These are phyloP conservation scores for Hawksworthiomyces lignivorus DNA, from an alignment of 2,329 filamentous ascomycete species.

Conservation along the genomic window DNA sequence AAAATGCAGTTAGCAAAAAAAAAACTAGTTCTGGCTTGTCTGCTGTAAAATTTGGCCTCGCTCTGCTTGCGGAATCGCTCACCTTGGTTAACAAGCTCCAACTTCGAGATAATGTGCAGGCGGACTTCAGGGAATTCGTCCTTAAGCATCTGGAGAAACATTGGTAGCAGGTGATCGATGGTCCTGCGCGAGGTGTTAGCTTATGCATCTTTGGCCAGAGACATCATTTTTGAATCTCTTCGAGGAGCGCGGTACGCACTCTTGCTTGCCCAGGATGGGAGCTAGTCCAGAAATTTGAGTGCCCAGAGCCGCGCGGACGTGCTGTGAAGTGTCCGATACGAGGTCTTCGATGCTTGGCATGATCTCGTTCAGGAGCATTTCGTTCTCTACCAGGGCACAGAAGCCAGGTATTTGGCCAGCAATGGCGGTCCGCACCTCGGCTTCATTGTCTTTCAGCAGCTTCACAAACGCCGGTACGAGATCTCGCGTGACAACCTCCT, in stretches of 20 bases:
- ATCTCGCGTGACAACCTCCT: conserved; percentile 89
- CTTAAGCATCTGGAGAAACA: conserved; percentile 99
- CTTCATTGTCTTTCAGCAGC: conserved; percentile 94
- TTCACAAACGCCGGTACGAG: conserved; percentile 96
- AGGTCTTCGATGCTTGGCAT: conserved; percentile 95
- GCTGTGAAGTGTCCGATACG: conserved; percentile 91
- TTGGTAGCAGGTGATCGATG: conserved; percentile 90
- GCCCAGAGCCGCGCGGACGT: conserved; percentile 89
- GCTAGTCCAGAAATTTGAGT: conserved; percentile 96
- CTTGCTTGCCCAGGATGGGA: conserved; percentile 94
- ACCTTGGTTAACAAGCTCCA: conserved; percentile 96
- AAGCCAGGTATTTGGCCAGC: conserved; percentile 97
- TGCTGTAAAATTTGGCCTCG: too few relatives aligned
- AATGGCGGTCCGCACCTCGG: conserved; percentile 93
- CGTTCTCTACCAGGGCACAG: conserved; percentile 80
- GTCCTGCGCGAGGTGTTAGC: conserved; percentile 50
- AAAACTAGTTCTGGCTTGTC: too few relatives aligned
- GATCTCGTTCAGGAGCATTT: conserved; percentile 85
- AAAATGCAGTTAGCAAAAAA: too few relatives aligned
- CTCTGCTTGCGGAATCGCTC: too few relatives aligned
- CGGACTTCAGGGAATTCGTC: conserved; percentile 98
- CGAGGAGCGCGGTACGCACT: conserved; percentile 47
- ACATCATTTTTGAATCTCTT: background rate
- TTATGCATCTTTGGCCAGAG: background rate
- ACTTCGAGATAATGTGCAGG: conserved; percentile 98